Base-by-base conservation (phyloP, 148 eudicot species). In the Arbutus unedo region DNA sequence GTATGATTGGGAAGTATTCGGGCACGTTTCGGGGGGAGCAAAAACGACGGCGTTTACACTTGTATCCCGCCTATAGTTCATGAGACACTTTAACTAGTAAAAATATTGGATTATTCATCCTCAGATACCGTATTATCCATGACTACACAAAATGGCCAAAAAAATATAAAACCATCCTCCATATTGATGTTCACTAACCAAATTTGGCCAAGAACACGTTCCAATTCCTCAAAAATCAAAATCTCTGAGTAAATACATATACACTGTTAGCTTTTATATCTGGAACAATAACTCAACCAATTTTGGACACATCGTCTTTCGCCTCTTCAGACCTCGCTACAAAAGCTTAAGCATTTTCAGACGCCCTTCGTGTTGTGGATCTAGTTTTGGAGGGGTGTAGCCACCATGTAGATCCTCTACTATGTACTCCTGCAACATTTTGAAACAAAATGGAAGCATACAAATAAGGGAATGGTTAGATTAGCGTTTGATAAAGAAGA, bases 351-450 rank as follows among this genome's bases (percentile, higher is more conserved):
- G 92, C 89, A 89, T 91, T 84, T 89, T 89, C 71, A 94, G 88
- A 41, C 93, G 89, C 67, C 83, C 91, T 89, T 91, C 93, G 45
- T 93, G 95, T 81, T 91, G 93, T 3, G 89, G 81, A 71, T 91
- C 92, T 85, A 93, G 88, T 84, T 91, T 93, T 49, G 96, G 93
- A 54, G 93, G 93, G 67, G 90, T 77, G 79, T 94, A 94, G 64
- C 85, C 81, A 60, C 98, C 97, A 51, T 89, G 88, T 43, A 95
- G 87, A 87, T 93, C 98, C 91, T 91, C 94, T 48, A 95, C 97
- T 80, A 93, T 78, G 83, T 93, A 95, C 83, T 93, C 97, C 97
- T 93, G 90, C 67, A 84, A 76, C 18, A 84, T 59, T 77, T 54
- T 18, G 18, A 67, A 76, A 31, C 51, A 23, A 38, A 6, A 11